These are phyloP conservation scores for Aspergillus biplanus DNA, from an alignment of 495 filamentous ascomycete species.

Conservation along the genomic window DNA sequence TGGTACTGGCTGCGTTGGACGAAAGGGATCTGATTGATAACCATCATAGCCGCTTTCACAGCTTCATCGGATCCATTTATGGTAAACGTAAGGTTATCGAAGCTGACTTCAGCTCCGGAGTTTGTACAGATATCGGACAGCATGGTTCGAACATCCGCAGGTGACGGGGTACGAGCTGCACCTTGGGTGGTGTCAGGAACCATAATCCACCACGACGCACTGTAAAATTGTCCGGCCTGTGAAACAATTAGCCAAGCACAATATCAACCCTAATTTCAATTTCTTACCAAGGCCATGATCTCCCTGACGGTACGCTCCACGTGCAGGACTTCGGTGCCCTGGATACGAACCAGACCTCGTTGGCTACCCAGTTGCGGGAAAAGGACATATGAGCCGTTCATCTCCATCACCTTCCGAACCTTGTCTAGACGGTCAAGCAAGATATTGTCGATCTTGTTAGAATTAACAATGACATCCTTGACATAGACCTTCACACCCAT, in stretches of 20 bases:
- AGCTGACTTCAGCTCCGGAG: slow-evolving; percentile 91
- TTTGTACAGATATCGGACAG: slow-evolving; percentile 94
- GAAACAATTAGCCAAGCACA: slow-evolving; percentile 23
- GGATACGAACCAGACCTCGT: slow-evolving; percentile 78
- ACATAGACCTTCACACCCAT: slow-evolving; percentile 80
- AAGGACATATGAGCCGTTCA: slow-evolving; percentile 90
- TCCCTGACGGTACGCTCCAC: slow-evolving; percentile 93
- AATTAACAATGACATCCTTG: slow-evolving; percentile 84
- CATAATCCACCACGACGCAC: slow-evolving; percentile 93
- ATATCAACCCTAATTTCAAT: neutral
- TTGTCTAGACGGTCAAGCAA: slow-evolving; percentile 91
- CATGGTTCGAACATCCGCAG: slow-evolving; percentile 82
- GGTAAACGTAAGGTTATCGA: slow-evolving; percentile 89
- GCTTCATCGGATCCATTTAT: slow-evolving; percentile 95
- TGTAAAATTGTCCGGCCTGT: slow-evolving; percentile 95
- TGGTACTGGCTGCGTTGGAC: slow-evolving; percentile 85
- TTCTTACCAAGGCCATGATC: slow-evolving; percentile 85
- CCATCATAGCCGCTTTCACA: slow-evolving; percentile 89
- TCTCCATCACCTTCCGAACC: slow-evolving; percentile 95
- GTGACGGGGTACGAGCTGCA: slow-evolving; percentile 65
- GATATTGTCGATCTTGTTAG: slow-evolving; percentile 92
- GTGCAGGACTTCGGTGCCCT: slow-evolving; percentile 88
- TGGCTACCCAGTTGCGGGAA: slow-evolving; percentile 84
- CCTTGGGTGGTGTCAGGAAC: slow-evolving; percentile 68
- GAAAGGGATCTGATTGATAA: slow-evolving; percentile 89